A percentile compares a stretch with the other conserved stretches of the same genome.
phyloP scores from a whole-genome alignment of 345 rosid genomes.

The Citrus unshiu region DNA sequence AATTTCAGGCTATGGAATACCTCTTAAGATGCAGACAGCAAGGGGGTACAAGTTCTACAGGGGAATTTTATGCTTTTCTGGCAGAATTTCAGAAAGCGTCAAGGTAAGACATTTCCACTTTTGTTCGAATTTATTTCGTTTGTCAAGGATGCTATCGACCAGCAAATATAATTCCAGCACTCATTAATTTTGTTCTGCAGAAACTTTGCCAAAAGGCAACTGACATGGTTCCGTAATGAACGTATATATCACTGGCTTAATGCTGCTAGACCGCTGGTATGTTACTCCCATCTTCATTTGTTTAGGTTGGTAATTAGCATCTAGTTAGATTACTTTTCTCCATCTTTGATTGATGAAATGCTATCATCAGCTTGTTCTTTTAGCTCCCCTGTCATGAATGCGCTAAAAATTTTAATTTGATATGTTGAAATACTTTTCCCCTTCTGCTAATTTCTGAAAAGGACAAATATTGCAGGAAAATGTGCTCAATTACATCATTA shows the following conservation, averaged over 20 bases:
- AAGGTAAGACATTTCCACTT: constrained; percentile 44
- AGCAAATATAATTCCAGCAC: background rate
- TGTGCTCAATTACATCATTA: constrained; percentile 52
- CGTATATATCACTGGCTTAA: constrained; percentile 85
- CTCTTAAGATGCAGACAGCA: constrained; percentile 51
- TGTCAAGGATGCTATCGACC: background rate
- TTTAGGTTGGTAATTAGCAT: background rate
- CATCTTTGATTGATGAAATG: background rate
- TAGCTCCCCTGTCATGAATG: too few species aligned
- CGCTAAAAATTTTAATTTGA: too few species aligned
- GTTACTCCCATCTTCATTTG: constrained; percentile 6
- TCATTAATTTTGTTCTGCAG: constrained; percentile 33
- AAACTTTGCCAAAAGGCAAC: constrained; percentile 91
- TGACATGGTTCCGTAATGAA: constrained; percentile 93
- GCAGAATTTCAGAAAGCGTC: constrained; percentile 82
- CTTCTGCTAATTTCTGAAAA: too few species aligned
- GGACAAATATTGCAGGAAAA: constrained; percentile 36
- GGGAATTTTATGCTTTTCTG: constrained; percentile 64
- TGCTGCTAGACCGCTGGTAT: constrained; percentile 85
- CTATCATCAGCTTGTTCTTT: background rate
- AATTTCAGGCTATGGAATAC: constrained; percentile 80
- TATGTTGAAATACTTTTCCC: too few species aligned
- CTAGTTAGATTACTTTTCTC: background rate
- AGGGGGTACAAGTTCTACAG: constrained; percentile 56
- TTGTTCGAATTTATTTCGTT: background rate